phyloP scores from a whole-genome alignment of 2,329 filamentous ascomycete species.

The Onygenales sp. region DNA sequence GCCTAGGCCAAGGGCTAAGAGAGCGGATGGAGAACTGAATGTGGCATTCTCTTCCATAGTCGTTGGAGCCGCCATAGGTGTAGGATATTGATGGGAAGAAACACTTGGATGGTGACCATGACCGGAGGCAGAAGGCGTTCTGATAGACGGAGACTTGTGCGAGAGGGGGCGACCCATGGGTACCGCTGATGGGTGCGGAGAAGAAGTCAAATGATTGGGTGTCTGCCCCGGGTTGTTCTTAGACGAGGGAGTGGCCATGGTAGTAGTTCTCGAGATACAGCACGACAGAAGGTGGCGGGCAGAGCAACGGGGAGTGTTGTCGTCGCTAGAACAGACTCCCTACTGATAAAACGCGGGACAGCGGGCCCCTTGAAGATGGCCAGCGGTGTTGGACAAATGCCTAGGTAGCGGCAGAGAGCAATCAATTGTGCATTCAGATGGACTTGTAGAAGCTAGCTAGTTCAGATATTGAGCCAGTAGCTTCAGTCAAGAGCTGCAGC shows the following conservation, averaged over 20 bases:
- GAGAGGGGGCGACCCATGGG: conserved; percentile 31
- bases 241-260: conserved; percentile 37
- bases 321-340: too few species aligned
- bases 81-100: conserved; percentile 34
- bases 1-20: conserved; percentile 34
- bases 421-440: neutral
- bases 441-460: neutral
- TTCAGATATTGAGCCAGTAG: neutral
- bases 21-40: conserved; percentile 37
- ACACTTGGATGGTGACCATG: conserved; percentile 25
- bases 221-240: conserved; percentile 33
- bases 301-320: too few species aligned
- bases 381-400: neutral
- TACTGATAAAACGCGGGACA: too few species aligned
- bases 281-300: too few species aligned
- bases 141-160: conserved; percentile 37
- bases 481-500: neutral
- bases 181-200: conserved; percentile 32
- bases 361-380: neutral
- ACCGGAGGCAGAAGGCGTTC: conserved; percentile 33
- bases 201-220: conserved; percentile 35
- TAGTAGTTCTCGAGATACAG: neutral
- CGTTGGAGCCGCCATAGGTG: conserved; percentile 29
- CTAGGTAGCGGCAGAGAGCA: neutral
- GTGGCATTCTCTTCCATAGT: conserved; percentile 31